Percentiles rank a stretch among this genome's conserved stretches.
These are phyloP conservation scores for Ogataea kodamae DNA, from an alignment of 805 yeast genomes.

Conservation along the genomic window DNA sequence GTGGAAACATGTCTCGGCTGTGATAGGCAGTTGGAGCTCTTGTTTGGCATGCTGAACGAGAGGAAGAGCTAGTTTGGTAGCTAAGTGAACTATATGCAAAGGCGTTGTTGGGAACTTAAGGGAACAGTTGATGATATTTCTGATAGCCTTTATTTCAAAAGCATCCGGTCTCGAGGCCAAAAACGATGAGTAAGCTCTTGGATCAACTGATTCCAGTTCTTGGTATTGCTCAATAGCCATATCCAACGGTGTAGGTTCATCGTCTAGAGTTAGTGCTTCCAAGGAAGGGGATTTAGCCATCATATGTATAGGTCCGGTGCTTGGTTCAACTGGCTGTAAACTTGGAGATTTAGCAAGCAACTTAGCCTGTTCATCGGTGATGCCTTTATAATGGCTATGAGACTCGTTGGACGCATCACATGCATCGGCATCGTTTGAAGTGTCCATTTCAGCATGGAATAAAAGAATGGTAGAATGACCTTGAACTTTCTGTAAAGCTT, in stretches of 20 bases:
- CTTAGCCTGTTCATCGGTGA: constrained; percentile 48
- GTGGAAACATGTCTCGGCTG: constrained; percentile 95
- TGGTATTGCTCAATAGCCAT: constrained; percentile 17
- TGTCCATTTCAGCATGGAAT: constrained; percentile 90
- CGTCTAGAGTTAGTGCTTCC: constrained; percentile 17
- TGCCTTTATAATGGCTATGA: constrained; percentile 32
- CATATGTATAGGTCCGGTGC: constrained; percentile 42
- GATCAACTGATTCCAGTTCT: constrained; percentile 46
- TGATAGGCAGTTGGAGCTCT: constrained; percentile 51
- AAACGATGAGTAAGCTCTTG: constrained; percentile 66
- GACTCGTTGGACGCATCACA: constrained; percentile 36
- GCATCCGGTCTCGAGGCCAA: constrained; percentile 84
- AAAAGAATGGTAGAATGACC: constrained; percentile 67
- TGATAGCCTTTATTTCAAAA: constrained; percentile 82
- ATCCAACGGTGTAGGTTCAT: constrained; percentile 27
- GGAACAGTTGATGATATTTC: constrained; percentile 63
- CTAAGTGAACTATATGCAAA: constrained; percentile 86
- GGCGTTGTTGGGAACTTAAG: constrained; percentile 55
- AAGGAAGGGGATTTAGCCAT: constrained; percentile 35
- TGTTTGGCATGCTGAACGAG: constrained; percentile 60
- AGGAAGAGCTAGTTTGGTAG: constrained; percentile 81
- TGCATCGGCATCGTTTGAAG: constrained; percentile 7
- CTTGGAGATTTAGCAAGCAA: constrained; percentile 55
- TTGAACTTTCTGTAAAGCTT: constrained; percentile 62
- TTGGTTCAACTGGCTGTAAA: constrained; percentile 59